Evolutionary conservation across 345 rosid species (phyloP).

Genomic region (Barbarea vulgaris): DNA sequence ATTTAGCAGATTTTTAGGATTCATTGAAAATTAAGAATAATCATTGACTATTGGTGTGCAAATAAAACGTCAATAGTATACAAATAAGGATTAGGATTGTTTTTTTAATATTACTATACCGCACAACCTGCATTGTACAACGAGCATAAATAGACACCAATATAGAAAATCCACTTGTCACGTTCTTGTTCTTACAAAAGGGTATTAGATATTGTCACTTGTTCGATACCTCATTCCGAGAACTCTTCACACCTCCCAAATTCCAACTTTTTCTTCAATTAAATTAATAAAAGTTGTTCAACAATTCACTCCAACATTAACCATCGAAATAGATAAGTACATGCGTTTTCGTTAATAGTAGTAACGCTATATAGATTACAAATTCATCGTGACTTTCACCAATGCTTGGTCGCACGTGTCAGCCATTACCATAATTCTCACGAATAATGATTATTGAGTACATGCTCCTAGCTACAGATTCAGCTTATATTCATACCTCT

Average conservation of each 20-base stretch:
- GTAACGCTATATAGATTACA: neutral
- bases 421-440: neutral
- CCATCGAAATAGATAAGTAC: neutral
- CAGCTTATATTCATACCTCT: neutral
- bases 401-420: neutral
- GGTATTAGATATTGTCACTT: slow-evolving; percentile 28
- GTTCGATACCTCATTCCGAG: slow-evolving; percentile 7
- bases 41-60: slow-evolving; percentile 1
- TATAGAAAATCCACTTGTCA: slow-evolving; percentile 31
- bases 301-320: neutral
- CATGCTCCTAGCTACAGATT: neutral
- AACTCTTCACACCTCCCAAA: slow-evolving; percentile 35
- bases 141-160: neutral
- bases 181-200: slow-evolving; percentile 30
- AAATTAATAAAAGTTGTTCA: neutral
- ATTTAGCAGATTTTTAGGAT: neutral
- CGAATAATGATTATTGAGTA: no score
- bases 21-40: neutral
- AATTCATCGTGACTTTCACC: neutral
- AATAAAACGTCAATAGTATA: neutral
- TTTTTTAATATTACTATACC: slow-evolving; percentile 4
- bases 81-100: neutral
- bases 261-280: slow-evolving; percentile 18
- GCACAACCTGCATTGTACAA: slow-evolving; percentile 28
- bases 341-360: neutral